Evolutionary conservation across 2,329 filamentous ascomycete species (phyloP), one percentile per base, ranked within the genome.

Genomic region (Pseudocercospora vitis): DNA sequence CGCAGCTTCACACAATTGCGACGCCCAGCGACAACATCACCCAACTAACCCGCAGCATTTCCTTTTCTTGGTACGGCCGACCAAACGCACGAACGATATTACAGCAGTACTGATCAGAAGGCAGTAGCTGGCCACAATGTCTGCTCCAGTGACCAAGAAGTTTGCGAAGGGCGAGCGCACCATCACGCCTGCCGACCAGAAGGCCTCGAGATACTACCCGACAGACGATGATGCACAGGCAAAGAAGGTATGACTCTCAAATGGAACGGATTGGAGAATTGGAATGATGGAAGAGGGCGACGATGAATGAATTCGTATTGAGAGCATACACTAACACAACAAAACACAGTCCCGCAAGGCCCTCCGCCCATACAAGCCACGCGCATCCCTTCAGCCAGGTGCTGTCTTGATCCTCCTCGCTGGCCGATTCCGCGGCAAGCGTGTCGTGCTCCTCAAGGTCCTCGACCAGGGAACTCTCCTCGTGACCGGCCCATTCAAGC

Each of bases 371-470:
- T 88, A 91, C 79, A 86, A 90, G 79, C 85, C 90, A 71, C 90
- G 94, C 75, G 79, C 88, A 74, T 87, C 89, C 68, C 91, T 99
- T 74, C 83, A 90, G 79, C 92, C 94, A 74, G 94, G 94, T 74
- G 89, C 91, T 76, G 84, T 99, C 76, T 89, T 99, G 75, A 99
- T 99, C 80, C 90, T 99, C 76, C 91, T 99, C 76, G 94, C 94
- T 77, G 94, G 94, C 73, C 94, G 94, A 74, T 99, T 97, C 90
- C 92, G 94, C 73, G 94, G 94, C 84, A 99, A 99, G 91, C 94
- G 94, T 76, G 94, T 99, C 73, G 84, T 99, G 73, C 91, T 97
- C 80, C 88, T 99, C 77, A 97, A 97, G 87, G 85, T 87, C 79
- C 91, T 99, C 74, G 83, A 89, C 74, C 90, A 96, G 82, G 94